phyloP scores from a whole-genome alignment of 208 protist species.

The Wallacemonas sp. region DNA sequence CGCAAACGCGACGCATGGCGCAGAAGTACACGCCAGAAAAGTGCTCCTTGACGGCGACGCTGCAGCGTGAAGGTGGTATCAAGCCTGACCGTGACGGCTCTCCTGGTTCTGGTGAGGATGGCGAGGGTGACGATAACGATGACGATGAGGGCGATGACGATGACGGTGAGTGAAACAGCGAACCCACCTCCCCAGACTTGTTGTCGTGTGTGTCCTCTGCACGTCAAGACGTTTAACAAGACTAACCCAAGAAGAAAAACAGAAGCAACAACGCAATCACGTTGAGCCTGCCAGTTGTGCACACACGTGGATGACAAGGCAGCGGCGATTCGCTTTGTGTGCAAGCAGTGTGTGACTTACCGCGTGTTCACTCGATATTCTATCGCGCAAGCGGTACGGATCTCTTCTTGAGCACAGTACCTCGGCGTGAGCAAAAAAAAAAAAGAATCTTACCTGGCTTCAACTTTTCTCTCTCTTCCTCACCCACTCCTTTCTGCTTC shows the following conservation, averaged over 20 bases:
- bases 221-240: neutral
- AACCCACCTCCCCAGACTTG: neutral
- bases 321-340: no score
- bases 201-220: neutral
- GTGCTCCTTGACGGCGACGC: constrained; percentile 66
- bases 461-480: no score
- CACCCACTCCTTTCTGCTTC: no score
- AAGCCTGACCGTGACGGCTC: neutral
- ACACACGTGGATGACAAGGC: neutral
- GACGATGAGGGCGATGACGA: constrained; percentile 20
- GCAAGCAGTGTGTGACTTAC: no score
- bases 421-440: no score
- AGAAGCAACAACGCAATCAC: no score
- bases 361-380: no score
- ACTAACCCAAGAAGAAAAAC: neutral
- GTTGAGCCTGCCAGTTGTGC: no score
- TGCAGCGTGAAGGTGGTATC: constrained; percentile 51
- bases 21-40: constrained; percentile 77
- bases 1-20: constrained; percentile 67
- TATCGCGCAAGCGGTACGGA: no score
- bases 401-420: no score
- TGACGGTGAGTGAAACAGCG: neutral
- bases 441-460: no score
- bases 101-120: neutral
- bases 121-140: constrained; percentile 18